These are phyloP conservation scores for Epicoccum nigrum DNA, from an alignment of 2,329 filamentous ascomycete species.

Conservation along the genomic window DNA sequence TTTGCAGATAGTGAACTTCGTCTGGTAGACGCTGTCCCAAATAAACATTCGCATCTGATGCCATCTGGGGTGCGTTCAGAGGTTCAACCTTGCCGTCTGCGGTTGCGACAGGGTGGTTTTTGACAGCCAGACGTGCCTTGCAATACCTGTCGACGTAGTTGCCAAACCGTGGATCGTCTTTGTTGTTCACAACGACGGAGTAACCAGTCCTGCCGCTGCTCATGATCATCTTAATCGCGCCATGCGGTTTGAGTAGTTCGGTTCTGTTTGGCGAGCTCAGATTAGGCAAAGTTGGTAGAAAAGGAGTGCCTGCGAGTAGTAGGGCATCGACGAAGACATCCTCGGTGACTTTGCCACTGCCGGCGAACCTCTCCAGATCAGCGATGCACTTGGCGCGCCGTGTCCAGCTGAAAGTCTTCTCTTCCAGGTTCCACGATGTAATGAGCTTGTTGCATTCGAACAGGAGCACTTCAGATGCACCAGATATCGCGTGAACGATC, in stretches of 20 bases:
- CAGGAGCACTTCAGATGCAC: slow-evolving; percentile 81
- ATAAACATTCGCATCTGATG: slow-evolving; percentile 85
- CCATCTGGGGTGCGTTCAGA: slow-evolving; percentile 73
- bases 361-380: slow-evolving; percentile 57
- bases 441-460: slow-evolving; percentile 83
- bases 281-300: slow-evolving; percentile 79
- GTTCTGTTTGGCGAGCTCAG: slow-evolving; percentile 66
- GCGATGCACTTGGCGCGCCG: slow-evolving; percentile 73
- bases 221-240: slow-evolving; percentile 79
- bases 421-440: slow-evolving; percentile 71
- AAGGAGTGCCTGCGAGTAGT: slow-evolving; percentile 81
- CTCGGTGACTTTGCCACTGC: slow-evolving; percentile 61
- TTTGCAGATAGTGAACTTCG: slow-evolving; percentile 89
- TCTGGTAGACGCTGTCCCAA: slow-evolving; percentile 87
- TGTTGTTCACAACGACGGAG: slow-evolving; percentile 75
- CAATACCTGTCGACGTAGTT: slow-evolving; percentile 86
- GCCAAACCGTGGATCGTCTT: slow-evolving; percentile 75
- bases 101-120: slow-evolving; percentile 84
- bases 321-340: slow-evolving; percentile 82
- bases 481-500: slow-evolving; percentile 75
- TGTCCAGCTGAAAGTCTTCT: slow-evolving; percentile 67
- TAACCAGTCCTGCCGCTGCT: slow-evolving; percentile 70
- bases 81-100: slow-evolving; percentile 78
- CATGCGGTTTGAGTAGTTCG: slow-evolving; percentile 67
- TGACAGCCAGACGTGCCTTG: slow-evolving; percentile 81